phyloP scores from a whole-genome alignment of 768 basidiomycete genomes.

The Naganishia vishniacii region DNA sequence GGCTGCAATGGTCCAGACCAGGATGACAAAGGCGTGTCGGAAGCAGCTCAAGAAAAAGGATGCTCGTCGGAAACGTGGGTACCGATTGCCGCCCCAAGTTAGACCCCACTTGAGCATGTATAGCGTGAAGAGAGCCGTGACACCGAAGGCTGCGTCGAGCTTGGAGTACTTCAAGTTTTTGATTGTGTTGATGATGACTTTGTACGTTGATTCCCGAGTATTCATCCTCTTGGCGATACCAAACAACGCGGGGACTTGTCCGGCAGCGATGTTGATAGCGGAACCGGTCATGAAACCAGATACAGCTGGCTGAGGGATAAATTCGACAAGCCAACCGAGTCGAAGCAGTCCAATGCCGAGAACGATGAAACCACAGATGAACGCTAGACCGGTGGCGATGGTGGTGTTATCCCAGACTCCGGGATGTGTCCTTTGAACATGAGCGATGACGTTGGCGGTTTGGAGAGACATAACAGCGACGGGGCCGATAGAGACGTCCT shows the following conservation, averaged over 20 bases:
- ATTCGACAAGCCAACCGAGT: constrained; percentile 89
- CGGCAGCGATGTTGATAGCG: constrained; percentile 82
- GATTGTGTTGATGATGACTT: constrained; percentile 86
- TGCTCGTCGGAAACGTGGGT: constrained; percentile 38
- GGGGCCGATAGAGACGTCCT: constrained; percentile 98
- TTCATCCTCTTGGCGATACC: constrained; percentile 73
- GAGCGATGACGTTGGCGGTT: constrained; percentile 67
- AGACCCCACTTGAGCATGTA: constrained; percentile 48
- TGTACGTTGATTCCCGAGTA: constrained; percentile 76
- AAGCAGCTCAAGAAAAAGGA: constrained; percentile 64
- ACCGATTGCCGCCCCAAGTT: constrained; percentile 33
- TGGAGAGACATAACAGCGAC: constrained; percentile 97
- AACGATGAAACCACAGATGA: constrained; percentile 85
- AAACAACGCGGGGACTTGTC: constrained; percentile 84
- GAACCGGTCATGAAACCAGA: constrained; percentile 86
- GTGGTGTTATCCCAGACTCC: constrained; percentile 60
- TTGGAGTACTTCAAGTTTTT: constrained; percentile 67
- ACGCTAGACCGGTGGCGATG: constrained; percentile 78
- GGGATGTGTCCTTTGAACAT: constrained; percentile 53
- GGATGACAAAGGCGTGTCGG: constrained; percentile 55
- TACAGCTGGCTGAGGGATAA: constrained; percentile 55
- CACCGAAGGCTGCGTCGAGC: constrained; percentile 84
- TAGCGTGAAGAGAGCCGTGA: constrained; percentile 61
- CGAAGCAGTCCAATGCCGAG: constrained; percentile 82
- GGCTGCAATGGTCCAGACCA: constrained; percentile 73